Conservation (phyloP, 163 green algal genomes). For the Picocystis sp. region DNA sequence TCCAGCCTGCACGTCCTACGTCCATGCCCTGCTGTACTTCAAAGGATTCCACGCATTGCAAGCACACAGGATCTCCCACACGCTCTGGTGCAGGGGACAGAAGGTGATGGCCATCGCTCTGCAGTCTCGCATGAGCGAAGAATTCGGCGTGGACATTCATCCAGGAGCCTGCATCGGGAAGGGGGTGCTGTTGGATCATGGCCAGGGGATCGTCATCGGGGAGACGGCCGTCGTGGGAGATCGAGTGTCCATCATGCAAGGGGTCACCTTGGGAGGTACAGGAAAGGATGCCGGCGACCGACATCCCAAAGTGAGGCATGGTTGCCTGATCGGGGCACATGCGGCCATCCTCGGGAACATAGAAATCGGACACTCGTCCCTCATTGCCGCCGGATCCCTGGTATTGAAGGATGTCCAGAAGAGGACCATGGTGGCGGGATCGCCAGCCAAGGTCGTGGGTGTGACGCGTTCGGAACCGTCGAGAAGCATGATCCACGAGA, state of each 20-base stretch:
- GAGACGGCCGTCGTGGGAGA: conserved; percentile 86
- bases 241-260: conserved; percentile 84
- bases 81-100: conserved; percentile 55
- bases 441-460: conserved; percentile 63
- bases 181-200: conserved; percentile 87
- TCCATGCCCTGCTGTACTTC: conserved; percentile 70
- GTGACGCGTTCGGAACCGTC: too few relatives aligned
- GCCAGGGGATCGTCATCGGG: conserved; percentile 88
- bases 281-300: conserved; percentile 86
- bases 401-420: conserved; percentile 83
- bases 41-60: conserved; percentile 89
- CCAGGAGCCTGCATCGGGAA: conserved; percentile 45
- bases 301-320: conserved; percentile 72
- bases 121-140: conserved; percentile 57
- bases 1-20: conserved; percentile 55
- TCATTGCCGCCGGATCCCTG: conserved; percentile 72
- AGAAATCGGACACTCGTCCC: not conserved
- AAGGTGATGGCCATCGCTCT: conserved; percentile 60
- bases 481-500: too few relatives aligned
- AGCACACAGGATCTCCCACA: conserved; percentile 68
- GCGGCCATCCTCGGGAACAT: conserved; percentile 57
- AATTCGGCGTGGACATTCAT: conserved; percentile 63
- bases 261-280: conserved; percentile 66
- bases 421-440: conserved; percentile 71
- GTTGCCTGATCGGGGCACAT: conserved; percentile 81